These are phyloP conservation scores for Cryphonectria radicalis DNA, from an alignment of 2,329 filamentous ascomycete genomes.

Conservation along the genomic window DNA sequence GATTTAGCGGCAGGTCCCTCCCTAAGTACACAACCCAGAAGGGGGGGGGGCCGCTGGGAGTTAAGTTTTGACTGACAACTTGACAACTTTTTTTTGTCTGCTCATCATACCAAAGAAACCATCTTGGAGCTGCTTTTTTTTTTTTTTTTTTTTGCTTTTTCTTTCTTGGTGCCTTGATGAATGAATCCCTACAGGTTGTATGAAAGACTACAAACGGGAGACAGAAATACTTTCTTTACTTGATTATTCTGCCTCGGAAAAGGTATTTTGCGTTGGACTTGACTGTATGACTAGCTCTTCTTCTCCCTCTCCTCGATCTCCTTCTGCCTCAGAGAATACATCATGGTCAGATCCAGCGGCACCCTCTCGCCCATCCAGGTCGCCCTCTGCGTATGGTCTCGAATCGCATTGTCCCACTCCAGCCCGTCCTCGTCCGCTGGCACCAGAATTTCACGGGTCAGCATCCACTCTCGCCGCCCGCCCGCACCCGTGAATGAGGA, in stretches of 20 bases:
- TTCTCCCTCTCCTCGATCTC: slow-evolving; percentile 6
- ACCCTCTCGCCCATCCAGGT: slow-evolving; percentile 75
- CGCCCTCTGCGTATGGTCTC: slow-evolving; percentile 69
- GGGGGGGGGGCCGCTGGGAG: background rate
- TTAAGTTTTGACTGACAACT: background rate
- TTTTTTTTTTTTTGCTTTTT: background rate
- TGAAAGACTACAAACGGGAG: background rate
- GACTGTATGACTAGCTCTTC: background rate
- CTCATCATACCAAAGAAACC: background rate
- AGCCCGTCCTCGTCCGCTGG: slow-evolving; percentile 39
- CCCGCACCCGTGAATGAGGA: no score
- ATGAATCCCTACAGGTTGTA: background rate
- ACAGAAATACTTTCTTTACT: no score
- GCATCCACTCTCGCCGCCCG: background rate
- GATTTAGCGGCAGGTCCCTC: background rate
- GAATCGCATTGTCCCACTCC: slow-evolving; percentile 41
- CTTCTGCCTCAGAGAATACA: slow-evolving; percentile 35
- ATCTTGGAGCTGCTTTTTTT: no score
- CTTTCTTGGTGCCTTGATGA: no score
- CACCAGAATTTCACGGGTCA: background rate
- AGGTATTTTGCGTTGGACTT: background rate
- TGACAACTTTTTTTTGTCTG: background rate
- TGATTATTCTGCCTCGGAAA: background rate
- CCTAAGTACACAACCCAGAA: background rate
- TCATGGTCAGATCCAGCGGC: slow-evolving; percentile 60